Conservation (phyloP, 2,329 filamentous ascomycete species). For the Aspergillus sergii region DNA sequence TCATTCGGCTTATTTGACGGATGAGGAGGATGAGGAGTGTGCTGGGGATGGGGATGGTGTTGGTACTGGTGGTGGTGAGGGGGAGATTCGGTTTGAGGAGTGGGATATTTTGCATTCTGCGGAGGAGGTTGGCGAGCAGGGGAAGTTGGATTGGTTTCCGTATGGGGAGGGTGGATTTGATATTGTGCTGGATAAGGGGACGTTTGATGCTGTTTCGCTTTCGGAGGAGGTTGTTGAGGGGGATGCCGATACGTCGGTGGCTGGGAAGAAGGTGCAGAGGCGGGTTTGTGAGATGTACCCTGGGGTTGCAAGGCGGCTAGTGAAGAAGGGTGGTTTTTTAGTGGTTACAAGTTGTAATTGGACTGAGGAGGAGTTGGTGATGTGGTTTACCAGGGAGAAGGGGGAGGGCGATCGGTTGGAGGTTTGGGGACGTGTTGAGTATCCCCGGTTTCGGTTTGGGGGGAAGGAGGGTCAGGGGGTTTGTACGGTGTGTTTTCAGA, state of each 20-base stretch:
- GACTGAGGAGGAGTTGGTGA: constrained; percentile 82
- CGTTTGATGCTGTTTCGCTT: constrained; percentile 93
- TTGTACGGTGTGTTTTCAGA: constrained; percentile 80
- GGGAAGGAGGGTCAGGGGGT: constrained; percentile 87
- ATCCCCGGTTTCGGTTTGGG: constrained; percentile 86
- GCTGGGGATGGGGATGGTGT: constrained; percentile 23
- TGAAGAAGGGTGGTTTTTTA: constrained; percentile 72
- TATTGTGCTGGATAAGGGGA: constrained; percentile 95
- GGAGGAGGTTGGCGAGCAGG: constrained; percentile 32
- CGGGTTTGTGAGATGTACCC: constrained; percentile 76
- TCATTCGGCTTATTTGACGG: constrained; percentile 38
- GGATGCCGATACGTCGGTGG: constrained; percentile 24
- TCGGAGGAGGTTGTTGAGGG: constrained; percentile 35
- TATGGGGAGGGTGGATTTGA: constrained; percentile 67
- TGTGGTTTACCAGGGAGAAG: constrained; percentile 68
- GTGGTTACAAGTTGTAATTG: constrained; percentile 97
- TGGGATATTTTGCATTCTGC: constrained; percentile 65
- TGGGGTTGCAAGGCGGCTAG: constrained; percentile 66
- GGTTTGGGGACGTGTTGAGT: constrained; percentile 71
- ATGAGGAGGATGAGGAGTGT: constrained; percentile 31
- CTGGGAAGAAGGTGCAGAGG: constrained; percentile 37
- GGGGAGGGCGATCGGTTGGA: constrained; percentile 51
- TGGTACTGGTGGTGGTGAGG: constrained; percentile 5
- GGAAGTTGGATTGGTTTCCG: constrained; percentile 41
- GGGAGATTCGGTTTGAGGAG: constrained; percentile 53